Conservation (phyloP, 805 yeast species). For the Cyberlindnera euphorbiae region DNA sequence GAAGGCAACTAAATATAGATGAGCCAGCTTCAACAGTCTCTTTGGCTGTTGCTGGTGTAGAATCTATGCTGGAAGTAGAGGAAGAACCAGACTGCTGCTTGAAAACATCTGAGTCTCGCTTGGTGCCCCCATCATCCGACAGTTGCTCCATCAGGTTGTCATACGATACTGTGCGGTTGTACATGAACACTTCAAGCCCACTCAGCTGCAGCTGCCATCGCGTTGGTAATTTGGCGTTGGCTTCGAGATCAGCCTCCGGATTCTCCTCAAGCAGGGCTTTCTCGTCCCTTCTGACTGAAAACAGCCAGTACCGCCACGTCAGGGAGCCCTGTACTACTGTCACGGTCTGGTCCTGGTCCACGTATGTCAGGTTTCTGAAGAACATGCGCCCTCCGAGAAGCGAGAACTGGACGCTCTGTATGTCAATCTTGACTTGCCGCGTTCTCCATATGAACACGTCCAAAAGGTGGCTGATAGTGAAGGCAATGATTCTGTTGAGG, state of each 20-base stretch:
- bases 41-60: too few relatives aligned
- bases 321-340: conserved; percentile 66
- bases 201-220: conserved; percentile 54
- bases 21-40: conserved; percentile 2
- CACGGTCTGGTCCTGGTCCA: conserved; percentile 69
- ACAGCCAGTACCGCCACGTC: conserved; percentile 91
- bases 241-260: conserved; percentile 20
- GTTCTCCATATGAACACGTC: conserved; percentile 60
- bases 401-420: conserved; percentile 74
- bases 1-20: conserved; percentile 40
- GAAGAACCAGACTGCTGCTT: conserved; percentile 16
- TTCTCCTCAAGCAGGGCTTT: conserved; percentile 10
- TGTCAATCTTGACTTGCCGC: conserved; percentile 50
- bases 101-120: conserved; percentile 11
- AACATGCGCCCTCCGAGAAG: conserved; percentile 79
- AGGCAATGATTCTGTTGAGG: conserved; percentile 69
- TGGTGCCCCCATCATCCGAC: conserved; percentile 11
- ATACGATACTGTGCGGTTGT: conserved; percentile 76
- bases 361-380: conserved; percentile 67
- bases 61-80: conserved; percentile 5
- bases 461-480: conserved; percentile 44
- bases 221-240: conserved; percentile 49
- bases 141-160: conserved; percentile 50
- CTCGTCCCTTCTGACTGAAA: conserved; percentile 30
- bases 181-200: conserved; percentile 80